phyloP scores from a whole-genome alignment of 177 flowering plant species.

The Vitis hybrid region DNA sequence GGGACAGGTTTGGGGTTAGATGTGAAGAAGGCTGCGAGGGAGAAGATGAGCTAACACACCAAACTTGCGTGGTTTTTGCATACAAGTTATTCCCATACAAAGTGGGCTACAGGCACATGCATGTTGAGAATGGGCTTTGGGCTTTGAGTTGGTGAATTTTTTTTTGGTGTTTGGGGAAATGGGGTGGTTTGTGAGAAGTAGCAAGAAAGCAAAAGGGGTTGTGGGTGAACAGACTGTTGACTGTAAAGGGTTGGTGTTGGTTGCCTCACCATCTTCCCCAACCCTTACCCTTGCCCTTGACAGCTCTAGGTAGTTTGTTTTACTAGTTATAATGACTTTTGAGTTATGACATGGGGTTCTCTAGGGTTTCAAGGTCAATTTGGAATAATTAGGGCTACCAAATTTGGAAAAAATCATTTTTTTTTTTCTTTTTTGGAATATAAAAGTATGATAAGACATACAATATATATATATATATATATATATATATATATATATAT shows the following conservation, averaged over 20 bases:
- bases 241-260: constrained; percentile 33
- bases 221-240: constrained; percentile 54
- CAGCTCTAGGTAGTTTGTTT: constrained; percentile 8
- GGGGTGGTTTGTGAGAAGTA: not conserved
- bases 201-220: constrained; percentile 7
- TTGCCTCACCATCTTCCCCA: constrained; percentile 27
- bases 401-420: no score
- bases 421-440: no score
- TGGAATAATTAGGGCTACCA: no score
- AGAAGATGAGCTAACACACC: constrained; percentile 74
- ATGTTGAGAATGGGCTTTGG: not conserved
- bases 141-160: constrained; percentile 10
- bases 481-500: no score
- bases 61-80: constrained; percentile 21
- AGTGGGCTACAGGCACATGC: no score
- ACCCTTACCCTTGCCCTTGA: not conserved
- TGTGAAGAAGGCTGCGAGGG: not conserved
- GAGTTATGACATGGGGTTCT: no score
- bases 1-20: not conserved
- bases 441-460: no score
- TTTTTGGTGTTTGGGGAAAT: constrained; percentile 7
- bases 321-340: no score
- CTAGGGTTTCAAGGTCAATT: no score
- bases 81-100: no score
- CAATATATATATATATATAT: no score